phyloP scores from a whole-genome alignment of 176 grass and related monocot genomes.

The Puya raimondii region DNA sequence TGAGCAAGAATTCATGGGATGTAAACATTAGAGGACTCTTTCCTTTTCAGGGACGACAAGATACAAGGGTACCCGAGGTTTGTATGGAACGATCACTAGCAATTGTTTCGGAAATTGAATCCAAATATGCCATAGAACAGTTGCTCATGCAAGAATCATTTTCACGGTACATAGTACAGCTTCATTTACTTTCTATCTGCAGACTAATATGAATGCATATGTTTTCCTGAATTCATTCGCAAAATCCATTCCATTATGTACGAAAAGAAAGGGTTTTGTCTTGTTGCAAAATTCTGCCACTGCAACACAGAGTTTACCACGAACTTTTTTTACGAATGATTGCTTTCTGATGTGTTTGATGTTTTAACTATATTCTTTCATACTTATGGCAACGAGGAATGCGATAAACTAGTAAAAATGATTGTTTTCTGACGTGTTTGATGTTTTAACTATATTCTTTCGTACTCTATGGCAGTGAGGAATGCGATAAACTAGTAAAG shows the following conservation, averaged over 20 bases:
- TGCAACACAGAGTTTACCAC: too few relatives aligned
- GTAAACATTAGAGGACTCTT: slow-evolving; percentile 1
- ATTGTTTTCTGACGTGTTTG: too few relatives aligned
- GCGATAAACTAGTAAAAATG: too few relatives aligned
- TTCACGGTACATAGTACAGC: slow-evolving; percentile 54
- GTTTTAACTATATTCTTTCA: slow-evolving; percentile 8
- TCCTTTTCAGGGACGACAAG: slow-evolving; percentile 29
- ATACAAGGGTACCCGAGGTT: slow-evolving; percentile 26
- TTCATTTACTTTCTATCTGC: background rate
- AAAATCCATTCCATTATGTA: background rate
- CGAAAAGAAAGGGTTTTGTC: background rate
- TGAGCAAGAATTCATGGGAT: background rate
- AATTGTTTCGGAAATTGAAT: slow-evolving; percentile 62
- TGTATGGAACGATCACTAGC: slow-evolving; percentile 43
- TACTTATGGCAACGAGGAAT: slow-evolving; percentile 2
- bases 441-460: slow-evolving; percentile 9
- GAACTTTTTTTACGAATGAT: too few relatives aligned
- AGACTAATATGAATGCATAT: slow-evolving; percentile 2
- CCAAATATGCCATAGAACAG: slow-evolving; percentile 69
- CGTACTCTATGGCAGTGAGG: slow-evolving; percentile 43
- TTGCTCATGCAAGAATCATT: slow-evolving; percentile 75
- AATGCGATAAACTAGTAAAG: slow-evolving; percentile 49
- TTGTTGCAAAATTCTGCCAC: background rate
- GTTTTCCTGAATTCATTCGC: background rate
- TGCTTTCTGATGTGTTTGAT: background rate